These are phyloP conservation scores for Entonaema liquescens DNA, from an alignment of 495 filamentous ascomycete species.

Conservation along the genomic window DNA sequence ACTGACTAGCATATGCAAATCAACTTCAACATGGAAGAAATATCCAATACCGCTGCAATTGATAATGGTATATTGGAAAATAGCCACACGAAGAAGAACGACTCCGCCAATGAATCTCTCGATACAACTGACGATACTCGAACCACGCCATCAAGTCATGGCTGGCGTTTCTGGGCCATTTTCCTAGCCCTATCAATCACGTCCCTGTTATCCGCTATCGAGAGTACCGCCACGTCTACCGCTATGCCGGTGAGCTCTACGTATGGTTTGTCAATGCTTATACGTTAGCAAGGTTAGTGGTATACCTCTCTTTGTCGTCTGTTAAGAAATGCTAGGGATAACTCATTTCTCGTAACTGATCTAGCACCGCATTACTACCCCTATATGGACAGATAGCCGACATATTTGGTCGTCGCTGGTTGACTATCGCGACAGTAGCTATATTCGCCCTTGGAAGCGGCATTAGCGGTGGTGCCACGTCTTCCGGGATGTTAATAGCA, in stretches of 20 bases:
- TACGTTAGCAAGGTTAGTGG: not conserved
- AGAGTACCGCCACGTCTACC: not conserved
- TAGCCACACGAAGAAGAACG: too few relatives aligned
- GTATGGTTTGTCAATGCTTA: not conserved
- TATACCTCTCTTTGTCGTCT: too few relatives aligned
- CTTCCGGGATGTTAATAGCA: not conserved
- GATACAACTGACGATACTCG: too few relatives aligned
- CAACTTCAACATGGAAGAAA: too few relatives aligned
- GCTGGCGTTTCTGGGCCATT: not conserved
- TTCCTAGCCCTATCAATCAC: not conserved
- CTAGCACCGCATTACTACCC: not conserved
- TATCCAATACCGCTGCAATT: too few relatives aligned
- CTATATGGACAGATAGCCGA: not conserved
- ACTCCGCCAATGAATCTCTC: too few relatives aligned
- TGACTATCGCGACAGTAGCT: not conserved
- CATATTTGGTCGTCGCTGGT: not conserved
- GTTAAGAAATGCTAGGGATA: too few relatives aligned
- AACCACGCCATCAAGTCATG: not conserved
- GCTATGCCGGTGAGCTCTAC: not conserved
- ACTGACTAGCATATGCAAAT: too few relatives aligned
- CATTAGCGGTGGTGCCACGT: not conserved
- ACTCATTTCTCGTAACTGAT: too few relatives aligned
- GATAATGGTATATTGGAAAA: too few relatives aligned
- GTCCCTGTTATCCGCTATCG: not conserved
- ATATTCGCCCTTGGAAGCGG: not conserved